phyloP scores from a whole-genome alignment of 2,329 filamentous ascomycete species.

The Colletotrichum karsti region DNA sequence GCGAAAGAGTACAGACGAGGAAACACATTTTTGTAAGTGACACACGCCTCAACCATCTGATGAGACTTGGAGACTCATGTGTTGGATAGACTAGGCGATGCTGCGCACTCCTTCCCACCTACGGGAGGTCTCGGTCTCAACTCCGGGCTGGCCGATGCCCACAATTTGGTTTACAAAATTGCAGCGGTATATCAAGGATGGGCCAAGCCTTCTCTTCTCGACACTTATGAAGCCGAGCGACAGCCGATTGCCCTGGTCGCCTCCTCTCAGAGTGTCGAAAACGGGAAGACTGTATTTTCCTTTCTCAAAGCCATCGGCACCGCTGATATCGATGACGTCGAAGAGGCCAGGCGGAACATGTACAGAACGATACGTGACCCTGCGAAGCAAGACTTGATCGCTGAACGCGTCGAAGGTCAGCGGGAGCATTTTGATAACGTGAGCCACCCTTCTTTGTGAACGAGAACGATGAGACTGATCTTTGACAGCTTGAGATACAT shows the following conservation, averaged over 20 bases:
- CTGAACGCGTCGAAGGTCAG: slow-evolving; percentile 43
- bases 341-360: slow-evolving; percentile 40
- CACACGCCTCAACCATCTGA: neutral
- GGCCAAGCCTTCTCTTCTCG: slow-evolving; percentile 39
- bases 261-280: slow-evolving; percentile 51
- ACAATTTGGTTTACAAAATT: slow-evolving; percentile 46
- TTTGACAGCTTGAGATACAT: slow-evolving; percentile 44
- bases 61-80: no score
- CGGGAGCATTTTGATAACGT: slow-evolving; percentile 51
- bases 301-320: slow-evolving; percentile 48
- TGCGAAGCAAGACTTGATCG: slow-evolving; percentile 38
- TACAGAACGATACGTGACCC: slow-evolving; percentile 38
- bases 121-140: slow-evolving; percentile 43
- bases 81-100: slow-evolving; percentile 38
- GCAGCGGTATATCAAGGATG: slow-evolving; percentile 42
- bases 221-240: slow-evolving; percentile 46
- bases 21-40: slow-evolving; percentile 46
- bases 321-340: slow-evolving; percentile 37
- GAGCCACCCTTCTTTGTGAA: neutral
- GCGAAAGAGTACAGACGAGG: slow-evolving; percentile 44
- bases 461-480: neutral
- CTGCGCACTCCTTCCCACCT: slow-evolving; percentile 43
- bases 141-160: slow-evolving; percentile 40
- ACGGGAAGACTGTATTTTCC: slow-evolving; percentile 50
- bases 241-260: slow-evolving; percentile 48